phyloP scores from a whole-genome alignment of 1,284 basidiomycete species.

The Boletellus deceptivus region DNA sequence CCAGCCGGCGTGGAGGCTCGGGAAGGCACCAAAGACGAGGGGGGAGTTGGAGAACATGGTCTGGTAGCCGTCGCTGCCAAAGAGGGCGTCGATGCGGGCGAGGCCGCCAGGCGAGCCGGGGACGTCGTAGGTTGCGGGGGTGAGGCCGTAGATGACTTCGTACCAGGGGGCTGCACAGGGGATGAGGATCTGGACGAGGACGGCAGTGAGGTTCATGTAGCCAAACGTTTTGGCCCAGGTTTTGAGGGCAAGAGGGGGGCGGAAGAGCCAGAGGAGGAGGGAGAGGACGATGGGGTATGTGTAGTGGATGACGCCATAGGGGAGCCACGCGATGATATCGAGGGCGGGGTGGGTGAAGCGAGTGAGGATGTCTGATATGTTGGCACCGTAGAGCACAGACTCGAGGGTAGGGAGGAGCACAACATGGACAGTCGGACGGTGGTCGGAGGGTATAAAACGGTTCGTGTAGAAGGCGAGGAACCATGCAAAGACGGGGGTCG shows the following conservation, averaged over 20 bases:
- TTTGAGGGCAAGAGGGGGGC: conserved; percentile 76
- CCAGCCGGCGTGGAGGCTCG: conserved; percentile 87
- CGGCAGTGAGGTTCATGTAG: conserved; percentile 90
- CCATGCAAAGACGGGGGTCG: conserved; percentile 73
- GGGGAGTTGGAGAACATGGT: conserved; percentile 87
- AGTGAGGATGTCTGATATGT: conserved; percentile 94
- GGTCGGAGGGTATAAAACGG: conserved; percentile 74
- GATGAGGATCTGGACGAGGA: conserved; percentile 85
- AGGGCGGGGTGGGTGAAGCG: conserved; percentile 91
- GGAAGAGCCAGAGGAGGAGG: conserved; percentile 76
- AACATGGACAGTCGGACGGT: conserved; percentile 84
- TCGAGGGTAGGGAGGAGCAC: conserved; percentile 91
- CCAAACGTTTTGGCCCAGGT: conserved; percentile 91
- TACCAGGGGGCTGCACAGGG: conserved; percentile 98
- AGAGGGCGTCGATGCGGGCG: conserved; percentile 87
- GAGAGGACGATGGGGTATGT: conserved; percentile 79
- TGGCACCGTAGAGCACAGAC: conserved; percentile 91
- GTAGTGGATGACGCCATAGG: conserved; percentile 94
- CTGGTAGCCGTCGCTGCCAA: conserved; percentile 79
- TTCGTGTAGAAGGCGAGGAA: conserved; percentile 79
- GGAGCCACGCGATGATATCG: conserved; percentile 93
- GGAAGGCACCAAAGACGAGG: conserved; percentile 96
- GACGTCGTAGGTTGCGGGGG: conserved; percentile 91
- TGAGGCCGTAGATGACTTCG: conserved; percentile 95
- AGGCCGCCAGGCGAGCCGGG: conserved; percentile 92